A percentile compares a stretch with the other conserved stretches of the same genome.
phyloP scores from a whole-genome alignment of 2,329 filamentous ascomycete genomes.

The Trichoderma simmonsii region DNA sequence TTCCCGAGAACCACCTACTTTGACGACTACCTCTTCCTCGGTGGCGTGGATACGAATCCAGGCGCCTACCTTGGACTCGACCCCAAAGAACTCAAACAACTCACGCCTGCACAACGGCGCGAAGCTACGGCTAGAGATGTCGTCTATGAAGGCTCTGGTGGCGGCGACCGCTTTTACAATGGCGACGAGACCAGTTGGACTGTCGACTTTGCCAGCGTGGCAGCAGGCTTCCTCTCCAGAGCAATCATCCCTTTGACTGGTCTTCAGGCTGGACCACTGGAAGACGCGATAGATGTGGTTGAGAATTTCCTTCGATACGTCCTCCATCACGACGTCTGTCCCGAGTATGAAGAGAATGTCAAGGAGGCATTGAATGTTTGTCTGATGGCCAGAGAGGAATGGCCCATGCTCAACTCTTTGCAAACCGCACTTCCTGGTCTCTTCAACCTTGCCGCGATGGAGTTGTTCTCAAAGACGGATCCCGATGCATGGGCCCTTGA shows the following conservation, averaged over 20 bases:
- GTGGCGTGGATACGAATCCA: constrained; percentile 65
- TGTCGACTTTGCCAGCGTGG: constrained; percentile 78
- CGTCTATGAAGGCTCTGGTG: constrained; percentile 47
- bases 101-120: constrained; percentile 62
- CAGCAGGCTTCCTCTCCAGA: constrained; percentile 70
- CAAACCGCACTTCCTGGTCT: constrained; percentile 61
- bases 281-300: constrained; percentile 62
- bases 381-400: constrained; percentile 62
- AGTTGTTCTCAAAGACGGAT: constrained; percentile 54
- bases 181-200: constrained; percentile 58
- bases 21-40: constrained; percentile 75
- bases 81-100: constrained; percentile 48
- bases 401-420: constrained; percentile 56
- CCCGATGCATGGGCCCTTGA: constrained; percentile 32
- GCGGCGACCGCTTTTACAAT: constrained; percentile 47
- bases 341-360: constrained; percentile 71
- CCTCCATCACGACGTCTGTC: constrained; percentile 78
- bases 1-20: constrained; percentile 62
- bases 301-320: constrained; percentile 89
- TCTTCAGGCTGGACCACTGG: constrained; percentile 53
- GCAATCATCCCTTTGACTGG: constrained; percentile 53
- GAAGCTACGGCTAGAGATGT: constrained; percentile 61
- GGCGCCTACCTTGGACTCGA: constrained; percentile 61
- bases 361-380: constrained; percentile 64
- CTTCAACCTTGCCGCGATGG: constrained; percentile 75